phyloP scores from a whole-genome alignment of 1,284 basidiomycete species.

The Veloboletus limbatus region DNA sequence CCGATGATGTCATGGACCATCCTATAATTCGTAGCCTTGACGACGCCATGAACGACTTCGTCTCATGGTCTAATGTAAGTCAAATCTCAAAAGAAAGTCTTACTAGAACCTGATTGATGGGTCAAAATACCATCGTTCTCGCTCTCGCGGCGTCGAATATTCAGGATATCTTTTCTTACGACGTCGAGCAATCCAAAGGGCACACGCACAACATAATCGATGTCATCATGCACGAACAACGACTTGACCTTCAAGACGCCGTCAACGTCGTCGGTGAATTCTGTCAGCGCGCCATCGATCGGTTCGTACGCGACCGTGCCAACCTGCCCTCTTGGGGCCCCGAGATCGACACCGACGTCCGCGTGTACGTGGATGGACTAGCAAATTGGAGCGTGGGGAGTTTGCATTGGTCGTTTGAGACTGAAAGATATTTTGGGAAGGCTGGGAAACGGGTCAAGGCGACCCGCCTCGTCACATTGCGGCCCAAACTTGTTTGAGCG shows the following conservation, averaged over 20 bases:
- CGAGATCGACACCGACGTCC: constrained; percentile 51
- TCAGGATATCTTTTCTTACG: constrained; percentile 63
- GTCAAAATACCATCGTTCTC: no score
- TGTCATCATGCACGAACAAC: constrained; percentile 59
- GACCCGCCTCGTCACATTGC: constrained; percentile 45
- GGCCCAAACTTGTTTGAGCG: constrained; percentile 28
- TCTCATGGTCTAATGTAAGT: constrained; percentile 61
- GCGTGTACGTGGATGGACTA: constrained; percentile 52
- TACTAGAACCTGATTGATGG: no score
- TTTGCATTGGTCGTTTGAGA: constrained; percentile 52
- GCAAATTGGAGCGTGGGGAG: constrained; percentile 62
- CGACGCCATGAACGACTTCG: constrained; percentile 58
- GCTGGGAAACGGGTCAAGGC: constrained; percentile 48
- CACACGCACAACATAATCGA: constrained; percentile 66
- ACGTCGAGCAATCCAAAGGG: constrained; percentile 62
- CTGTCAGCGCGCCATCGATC: constrained; percentile 56
- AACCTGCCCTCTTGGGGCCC: constrained; percentile 56
- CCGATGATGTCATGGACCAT: constrained; percentile 61
- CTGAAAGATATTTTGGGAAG: constrained; percentile 59
- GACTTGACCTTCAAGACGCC: constrained; percentile 51
- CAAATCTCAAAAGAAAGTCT: no score
- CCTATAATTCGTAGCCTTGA: constrained; percentile 48
- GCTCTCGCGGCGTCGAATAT: no score
- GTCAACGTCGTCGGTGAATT: constrained; percentile 59
- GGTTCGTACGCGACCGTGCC: constrained; percentile 46